Conservation (phyloP, 2,329 filamentous ascomycete species). For the Diplodia intermedia region DNA sequence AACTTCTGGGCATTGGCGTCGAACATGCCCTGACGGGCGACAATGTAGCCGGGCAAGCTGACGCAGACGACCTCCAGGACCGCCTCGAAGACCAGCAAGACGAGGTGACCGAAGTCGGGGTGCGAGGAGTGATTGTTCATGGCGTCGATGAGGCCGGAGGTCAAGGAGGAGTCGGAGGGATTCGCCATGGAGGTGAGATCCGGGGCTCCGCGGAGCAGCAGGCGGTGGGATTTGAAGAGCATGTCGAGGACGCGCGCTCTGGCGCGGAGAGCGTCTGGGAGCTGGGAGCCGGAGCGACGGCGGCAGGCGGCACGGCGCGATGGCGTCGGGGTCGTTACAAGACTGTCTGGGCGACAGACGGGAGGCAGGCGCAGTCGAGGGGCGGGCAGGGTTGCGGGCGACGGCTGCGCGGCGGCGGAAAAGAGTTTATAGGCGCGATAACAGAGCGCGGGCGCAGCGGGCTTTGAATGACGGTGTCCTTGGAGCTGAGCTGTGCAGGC, state of each 20-base stretch:
- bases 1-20: conserved; percentile 97
- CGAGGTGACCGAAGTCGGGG: conserved; percentile 71
- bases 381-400: neutral
- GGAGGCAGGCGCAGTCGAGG: conserved; percentile 9
- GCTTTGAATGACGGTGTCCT: conserved; percentile 13
- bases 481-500: conserved; percentile 18
- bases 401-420: neutral
- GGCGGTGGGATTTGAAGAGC: conserved; percentile 19
- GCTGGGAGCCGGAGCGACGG: conserved; percentile 45
- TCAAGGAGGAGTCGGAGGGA: conserved; percentile 35
- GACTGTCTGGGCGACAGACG: conserved; percentile 2
- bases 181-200: conserved; percentile 46
- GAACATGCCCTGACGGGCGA: conserved; percentile 89
- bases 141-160: conserved; percentile 42
- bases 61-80: conserved; percentile 96
- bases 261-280: conserved; percentile 53
- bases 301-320: neutral
- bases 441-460: neutral
- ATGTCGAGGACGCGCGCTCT: conserved; percentile 44
- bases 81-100: conserved; percentile 89
- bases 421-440: conserved; percentile 24
- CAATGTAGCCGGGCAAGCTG: conserved; percentile 89
- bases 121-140: conserved; percentile 57
- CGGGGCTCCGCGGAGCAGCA: conserved; percentile 34
- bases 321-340: conserved; percentile 2